A percentile compares a stretch with the other conserved stretches of the same genome.
Conservation (phyloP, 1,139 yeast genomes). For the Sugiyamaella castrensis region DNA sequence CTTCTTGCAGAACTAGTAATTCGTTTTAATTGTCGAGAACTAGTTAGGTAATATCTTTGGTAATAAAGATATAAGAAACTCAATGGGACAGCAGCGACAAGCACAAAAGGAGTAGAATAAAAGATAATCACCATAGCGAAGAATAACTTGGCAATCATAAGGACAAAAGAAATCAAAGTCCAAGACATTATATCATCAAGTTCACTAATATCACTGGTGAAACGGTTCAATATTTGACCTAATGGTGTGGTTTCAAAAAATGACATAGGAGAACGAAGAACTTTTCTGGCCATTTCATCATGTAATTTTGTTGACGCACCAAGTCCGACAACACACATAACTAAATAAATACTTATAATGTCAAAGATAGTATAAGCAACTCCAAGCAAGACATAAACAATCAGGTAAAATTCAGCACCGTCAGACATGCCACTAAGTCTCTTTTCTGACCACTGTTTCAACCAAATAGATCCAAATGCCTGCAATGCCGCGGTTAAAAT, state of each 20-base stretch:
- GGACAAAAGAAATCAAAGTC: conserved; percentile 77
- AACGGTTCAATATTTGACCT: conserved; percentile 90
- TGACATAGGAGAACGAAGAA: conserved; percentile 91
- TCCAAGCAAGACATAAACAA: conserved; percentile 73
- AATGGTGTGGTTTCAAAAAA: conserved; percentile 97
- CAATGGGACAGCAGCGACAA: conserved; percentile 68
- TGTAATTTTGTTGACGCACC: conserved; percentile 78
- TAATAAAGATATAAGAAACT: conserved; percentile 71
- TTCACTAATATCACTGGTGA: conserved; percentile 88
- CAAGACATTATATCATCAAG: conserved; percentile 85
- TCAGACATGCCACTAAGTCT: conserved; percentile 75
- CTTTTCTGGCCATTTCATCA: conserved; percentile 72
- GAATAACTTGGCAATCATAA: conserved; percentile 65
- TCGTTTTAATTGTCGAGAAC: conserved; percentile 91
- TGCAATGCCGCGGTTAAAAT: conserved; percentile 57
- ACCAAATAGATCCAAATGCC: conserved; percentile 76
- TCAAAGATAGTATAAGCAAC: conserved; percentile 57
- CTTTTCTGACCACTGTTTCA: conserved; percentile 94
- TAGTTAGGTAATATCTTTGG: conserved; percentile 82
- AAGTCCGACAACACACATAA: conserved; percentile 82
- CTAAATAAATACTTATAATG: conserved; percentile 61
- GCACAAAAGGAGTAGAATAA: conserved; percentile 83
- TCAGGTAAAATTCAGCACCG: conserved; percentile 60
- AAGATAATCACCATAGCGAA: conserved; percentile 79
- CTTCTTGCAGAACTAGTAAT: conserved; percentile 82